These are phyloP conservation scores for Orychophragmus violaceus DNA, from an alignment of 345 rosid genomes.

Conservation along the genomic window DNA sequence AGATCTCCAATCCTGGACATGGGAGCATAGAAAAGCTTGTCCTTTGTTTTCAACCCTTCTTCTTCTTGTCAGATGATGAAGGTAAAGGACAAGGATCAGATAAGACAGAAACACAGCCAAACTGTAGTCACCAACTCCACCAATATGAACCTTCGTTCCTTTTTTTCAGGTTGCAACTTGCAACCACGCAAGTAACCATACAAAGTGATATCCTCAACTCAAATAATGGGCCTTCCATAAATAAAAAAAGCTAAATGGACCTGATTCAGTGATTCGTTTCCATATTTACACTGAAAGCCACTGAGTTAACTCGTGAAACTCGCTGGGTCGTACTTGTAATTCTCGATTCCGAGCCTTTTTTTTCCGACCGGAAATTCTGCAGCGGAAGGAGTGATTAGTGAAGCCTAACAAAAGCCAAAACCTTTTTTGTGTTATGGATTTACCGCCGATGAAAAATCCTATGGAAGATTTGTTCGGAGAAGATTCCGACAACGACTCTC, in stretches of 20 bases:
- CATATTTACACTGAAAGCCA: not conserved
- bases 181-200: slow-evolving; percentile 86
- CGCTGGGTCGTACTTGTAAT: slow-evolving; percentile 6
- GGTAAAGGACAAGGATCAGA: slow-evolving; percentile 88
- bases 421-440: not conserved
- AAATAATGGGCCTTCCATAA: not conserved
- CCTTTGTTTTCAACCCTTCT: slow-evolving; percentile 78
- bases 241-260: slow-evolving; percentile 10
- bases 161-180: slow-evolving; percentile 76
- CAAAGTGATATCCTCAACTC: slow-evolving; percentile 11
- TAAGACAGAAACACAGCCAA: slow-evolving; percentile 55
- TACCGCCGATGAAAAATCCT: slow-evolving; percentile 14
- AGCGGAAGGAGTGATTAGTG: not conserved
- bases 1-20: slow-evolving; percentile 88
- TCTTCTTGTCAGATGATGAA: slow-evolving; percentile 62
- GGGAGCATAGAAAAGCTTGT: slow-evolving; percentile 78
- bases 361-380: slow-evolving; percentile 17
- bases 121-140: slow-evolving; percentile 80
- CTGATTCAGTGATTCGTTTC: not conserved
- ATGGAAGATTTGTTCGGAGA: slow-evolving; percentile 44
- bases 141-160: slow-evolving; percentile 78
- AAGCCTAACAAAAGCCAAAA: not conserved
- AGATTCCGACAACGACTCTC: slow-evolving; percentile 35
- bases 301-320: slow-evolving; percentile 13
- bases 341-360: not conserved